phyloP scores from a whole-genome alignment of 2,329 filamentous ascomycete genomes.

The Aspergillus sp. region DNA sequence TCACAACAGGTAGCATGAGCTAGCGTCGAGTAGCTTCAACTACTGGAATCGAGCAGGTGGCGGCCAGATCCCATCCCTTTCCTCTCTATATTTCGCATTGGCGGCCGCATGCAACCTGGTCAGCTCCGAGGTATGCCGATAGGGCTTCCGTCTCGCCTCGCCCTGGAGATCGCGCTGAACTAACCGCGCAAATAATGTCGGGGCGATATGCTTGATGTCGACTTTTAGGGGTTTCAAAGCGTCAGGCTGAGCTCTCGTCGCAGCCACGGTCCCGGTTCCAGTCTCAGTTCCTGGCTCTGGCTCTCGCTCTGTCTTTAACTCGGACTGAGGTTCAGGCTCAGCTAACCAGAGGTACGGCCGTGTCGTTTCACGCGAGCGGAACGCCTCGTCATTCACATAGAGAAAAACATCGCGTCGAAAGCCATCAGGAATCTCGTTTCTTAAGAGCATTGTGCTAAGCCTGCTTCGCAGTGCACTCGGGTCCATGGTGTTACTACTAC shows the following conservation, averaged over 20 bases:
- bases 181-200: conserved; percentile 15
- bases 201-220: conserved; percentile 17
- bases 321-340: conserved; percentile 7
- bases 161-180: conserved; percentile 15
- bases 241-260: background rate
- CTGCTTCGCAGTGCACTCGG: conserved; percentile 1
- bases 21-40: too few species aligned
- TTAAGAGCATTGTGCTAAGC: conserved; percentile 6
- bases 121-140: conserved; percentile 19
- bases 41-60: conserved; percentile 7
- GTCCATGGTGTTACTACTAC: conserved; percentile 3
- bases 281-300: background rate
- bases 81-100: background rate
- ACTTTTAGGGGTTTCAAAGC: conserved; percentile 12
- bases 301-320: background rate
- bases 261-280: background rate
- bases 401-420: conserved; percentile 11
- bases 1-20: too few species aligned
- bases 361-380: conserved; percentile 9
- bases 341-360: conserved; percentile 14
- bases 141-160: conserved; percentile 16
- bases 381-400: conserved; percentile 11
- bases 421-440: conserved; percentile 2
- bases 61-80: background rate
- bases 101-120: conserved; percentile 13